A percentile compares a stretch with the other conserved stretches of the same genome.
These are phyloP conservation scores for Saccharomycopsis guyanensis DNA, from an alignment of 805 yeast species.

Conservation along the genomic window DNA sequence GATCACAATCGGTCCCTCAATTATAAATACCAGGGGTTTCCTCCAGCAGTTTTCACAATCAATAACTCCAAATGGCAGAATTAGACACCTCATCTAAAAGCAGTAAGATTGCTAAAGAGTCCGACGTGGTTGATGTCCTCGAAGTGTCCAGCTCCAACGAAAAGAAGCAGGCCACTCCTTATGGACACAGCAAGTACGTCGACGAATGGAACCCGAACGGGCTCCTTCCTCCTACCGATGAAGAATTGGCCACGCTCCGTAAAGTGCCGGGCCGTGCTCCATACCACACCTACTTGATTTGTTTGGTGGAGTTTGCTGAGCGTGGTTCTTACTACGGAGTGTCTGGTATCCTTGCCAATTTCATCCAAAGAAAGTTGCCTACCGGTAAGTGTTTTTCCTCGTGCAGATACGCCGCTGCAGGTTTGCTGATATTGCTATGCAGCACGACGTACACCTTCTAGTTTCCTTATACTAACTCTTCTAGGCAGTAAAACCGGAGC, in stretches of 20 bases:
- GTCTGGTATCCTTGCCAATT: conserved; percentile 37
- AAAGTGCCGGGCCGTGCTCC: conserved; percentile 42
- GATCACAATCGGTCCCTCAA: too few species aligned
- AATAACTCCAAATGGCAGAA: too few species aligned
- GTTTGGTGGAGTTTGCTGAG: conserved; percentile 44
- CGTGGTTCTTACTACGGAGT: conserved; percentile 48
- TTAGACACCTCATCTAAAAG: too few species aligned
- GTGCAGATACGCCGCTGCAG: neutral
- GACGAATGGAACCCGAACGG: conserved; percentile 19
- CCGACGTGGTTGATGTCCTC: too few species aligned
- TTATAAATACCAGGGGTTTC: too few species aligned
- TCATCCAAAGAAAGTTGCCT: conserved; percentile 46
- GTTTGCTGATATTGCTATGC: too few species aligned
- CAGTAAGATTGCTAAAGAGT: too few species aligned
- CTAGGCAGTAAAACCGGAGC: conserved; percentile 38
- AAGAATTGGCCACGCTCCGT: conserved; percentile 29
- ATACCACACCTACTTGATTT: conserved; percentile 42
- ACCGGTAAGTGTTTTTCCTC: conserved; percentile 26
- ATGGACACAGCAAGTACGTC: neutral
- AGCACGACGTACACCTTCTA: too few species aligned
- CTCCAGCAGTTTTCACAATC: too few species aligned
- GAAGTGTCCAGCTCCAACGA: too few species aligned
- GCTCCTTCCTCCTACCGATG: conserved; percentile 22
- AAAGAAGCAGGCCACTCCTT: too few species aligned
- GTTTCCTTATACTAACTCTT: neutral